Evolutionary conservation across 1,284 basidiomycete species (phyloP).

Genomic region (Hymenochaete sp.): DNA sequence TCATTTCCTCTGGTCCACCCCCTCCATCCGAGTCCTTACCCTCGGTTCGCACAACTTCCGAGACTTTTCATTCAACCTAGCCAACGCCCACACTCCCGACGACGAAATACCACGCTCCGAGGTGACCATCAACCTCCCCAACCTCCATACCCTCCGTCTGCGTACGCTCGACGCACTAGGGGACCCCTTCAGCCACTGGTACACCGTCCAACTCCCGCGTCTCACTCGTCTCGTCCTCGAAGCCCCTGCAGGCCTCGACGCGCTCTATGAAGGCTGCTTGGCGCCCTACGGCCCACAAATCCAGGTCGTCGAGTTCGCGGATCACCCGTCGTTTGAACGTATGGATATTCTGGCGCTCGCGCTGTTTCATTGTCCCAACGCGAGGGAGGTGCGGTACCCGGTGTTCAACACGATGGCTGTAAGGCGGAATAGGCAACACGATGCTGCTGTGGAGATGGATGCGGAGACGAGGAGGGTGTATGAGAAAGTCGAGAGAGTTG

Average conservation of each 20-base stretch:
- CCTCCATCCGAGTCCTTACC: constrained; percentile 1
- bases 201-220: constrained; percentile 1
- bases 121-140: neutral
- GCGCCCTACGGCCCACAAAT: constrained; percentile 3
- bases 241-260: constrained; percentile 2
- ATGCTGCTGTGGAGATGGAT: neutral
- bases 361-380: constrained; percentile 5
- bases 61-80: too few relatives aligned
- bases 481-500: neutral
- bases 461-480: neutral
- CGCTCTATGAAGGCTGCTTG: neutral
- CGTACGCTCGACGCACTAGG: constrained; percentile 8
- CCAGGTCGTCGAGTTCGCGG: neutral
- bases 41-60: constrained; percentile 3
- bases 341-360: constrained; percentile 3
- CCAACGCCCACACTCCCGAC: too few relatives aligned
- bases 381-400: constrained; percentile 3
- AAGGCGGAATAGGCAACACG: neutral
- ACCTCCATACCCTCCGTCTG: constrained; percentile 3
- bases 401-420: constrained; percentile 6
- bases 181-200: neutral
- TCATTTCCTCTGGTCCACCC: constrained; percentile 3
- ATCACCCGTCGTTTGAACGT: constrained; percentile 1
- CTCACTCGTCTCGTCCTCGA: constrained; percentile 3
- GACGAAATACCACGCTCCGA: neutral